Base-by-base conservation (phyloP, 164 flowering plant genomes). In the Nelumbo lutea region DNA sequence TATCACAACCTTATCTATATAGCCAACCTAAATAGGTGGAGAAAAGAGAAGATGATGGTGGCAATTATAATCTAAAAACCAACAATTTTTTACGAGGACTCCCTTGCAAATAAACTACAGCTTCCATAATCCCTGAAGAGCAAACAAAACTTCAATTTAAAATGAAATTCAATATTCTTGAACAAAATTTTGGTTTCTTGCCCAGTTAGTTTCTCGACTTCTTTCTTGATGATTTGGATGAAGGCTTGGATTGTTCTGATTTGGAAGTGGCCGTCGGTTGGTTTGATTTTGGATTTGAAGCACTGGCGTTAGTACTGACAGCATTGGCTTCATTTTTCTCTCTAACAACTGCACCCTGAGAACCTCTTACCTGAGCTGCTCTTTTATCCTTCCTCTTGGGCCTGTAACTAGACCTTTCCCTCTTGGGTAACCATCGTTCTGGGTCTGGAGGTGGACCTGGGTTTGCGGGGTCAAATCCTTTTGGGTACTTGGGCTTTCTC, bases 371-470 rank as follows among this genome's bases (percentile, higher is more conserved):
- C 73, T 93, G 97, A 73, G 93, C 95, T 10, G 89, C 90, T 72
- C 98, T 83, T 82, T 95, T 95, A 65, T 95, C 99, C 79, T 89
- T 92, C 76, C 98, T 86, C 87, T 87, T 90, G 6, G 99, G 96
- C 69, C 97, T 83, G 76, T 84, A 95, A 72, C 85, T 85, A 14
- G 99, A 95, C 71, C 99, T 86, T 79, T 95, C 99, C 75, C 93
- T 81, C 83, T 80, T 89, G 1, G 99, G 98, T 47, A 95, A 81
- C 99, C 99, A 95, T 68, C 99, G 80, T 69, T 92, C 98, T 47
- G 94, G 99, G 76, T 95, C 99, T 2, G 99, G 99, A 10, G 94
- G 92, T 27, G 98, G 97, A 10, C 97, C 96, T 0, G 99, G 99
- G 71, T 92, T 89, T 45, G 96, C 88, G 5, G 94, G 97, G 72